Evolutionary conservation across 192 early-diverging fungal species (phyloP).

Genomic region (Linnemannia schmuckeri): DNA sequence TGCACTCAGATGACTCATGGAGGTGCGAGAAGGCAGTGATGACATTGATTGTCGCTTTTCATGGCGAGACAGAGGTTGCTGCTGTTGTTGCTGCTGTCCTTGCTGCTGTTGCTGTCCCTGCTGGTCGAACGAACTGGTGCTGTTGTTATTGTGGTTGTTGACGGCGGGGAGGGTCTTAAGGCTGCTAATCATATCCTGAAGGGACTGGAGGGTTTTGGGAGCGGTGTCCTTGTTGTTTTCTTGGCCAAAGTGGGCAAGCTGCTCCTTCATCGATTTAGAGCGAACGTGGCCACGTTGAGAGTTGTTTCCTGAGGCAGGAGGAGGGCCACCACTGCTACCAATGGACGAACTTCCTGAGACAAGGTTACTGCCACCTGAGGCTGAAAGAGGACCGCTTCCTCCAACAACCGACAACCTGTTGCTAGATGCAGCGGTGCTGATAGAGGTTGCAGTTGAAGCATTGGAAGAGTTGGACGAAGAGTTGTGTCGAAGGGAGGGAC

Average conservation of each 20-base stretch:
- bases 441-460: not conserved
- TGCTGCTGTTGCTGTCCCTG: not conserved
- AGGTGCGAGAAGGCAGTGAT: slow-evolving; percentile 36
- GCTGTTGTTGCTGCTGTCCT: not conserved
- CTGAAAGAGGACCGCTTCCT: not conserved
- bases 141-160: slow-evolving; percentile 18
- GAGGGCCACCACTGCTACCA: not conserved
- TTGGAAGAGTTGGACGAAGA: slow-evolving; percentile 6
- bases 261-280: slow-evolving; percentile 53
- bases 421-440: not conserved
- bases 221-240: slow-evolving; percentile 43
- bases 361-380: not conserved
- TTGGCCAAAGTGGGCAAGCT: slow-evolving; percentile 52
- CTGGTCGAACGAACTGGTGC: not conserved
- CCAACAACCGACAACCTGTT: not conserved
- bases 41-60: slow-evolving; percentile 55
- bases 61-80: slow-evolving; percentile 31
- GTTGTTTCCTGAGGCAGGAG: not conserved
- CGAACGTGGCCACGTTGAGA: slow-evolving; percentile 30
- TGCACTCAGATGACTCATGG: slow-evolving; percentile 15
- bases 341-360: not conserved
- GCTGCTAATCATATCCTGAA: slow-evolving; percentile 70
- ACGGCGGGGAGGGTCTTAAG: slow-evolving; percentile 62
- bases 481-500: slow-evolving; percentile 2
- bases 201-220: slow-evolving; percentile 60